A percentile compares a stretch with the other conserved stretches of the same genome.
These are phyloP conservation scores for Neurospora sp. DNA, from an alignment of 495 filamentous ascomycete species.

Conservation along the genomic window DNA sequence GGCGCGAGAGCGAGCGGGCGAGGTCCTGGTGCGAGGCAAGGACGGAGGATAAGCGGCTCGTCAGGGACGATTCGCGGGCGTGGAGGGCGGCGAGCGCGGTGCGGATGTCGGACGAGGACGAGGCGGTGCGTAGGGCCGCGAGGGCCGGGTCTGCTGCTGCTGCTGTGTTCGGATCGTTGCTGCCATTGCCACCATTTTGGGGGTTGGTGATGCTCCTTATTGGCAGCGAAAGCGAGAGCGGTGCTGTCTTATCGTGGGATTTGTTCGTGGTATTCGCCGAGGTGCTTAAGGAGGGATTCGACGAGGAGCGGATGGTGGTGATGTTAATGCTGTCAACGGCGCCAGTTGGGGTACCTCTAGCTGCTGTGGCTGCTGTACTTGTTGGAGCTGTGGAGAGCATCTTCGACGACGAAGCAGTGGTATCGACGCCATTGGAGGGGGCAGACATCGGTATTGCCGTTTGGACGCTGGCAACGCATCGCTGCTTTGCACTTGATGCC, in stretches of 20 bases:
- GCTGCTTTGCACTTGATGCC: slow-evolving; percentile 8
- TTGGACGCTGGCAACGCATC: slow-evolving; percentile 24
- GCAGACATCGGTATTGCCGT: slow-evolving; percentile 27
- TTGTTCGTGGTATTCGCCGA: background rate
- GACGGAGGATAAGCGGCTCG: slow-evolving; percentile 61
- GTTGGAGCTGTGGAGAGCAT: slow-evolving; percentile 9
- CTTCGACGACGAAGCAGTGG: slow-evolving; percentile 10
- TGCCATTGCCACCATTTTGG: background rate
- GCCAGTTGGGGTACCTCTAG: background rate
- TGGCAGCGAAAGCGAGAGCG: background rate
- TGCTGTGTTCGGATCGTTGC: slow-evolving; percentile 1
- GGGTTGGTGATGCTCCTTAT: background rate
- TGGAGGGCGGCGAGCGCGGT: slow-evolving; percentile 63
- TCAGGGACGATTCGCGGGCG: slow-evolving; percentile 64
- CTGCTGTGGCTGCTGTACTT: slow-evolving; percentile 3
- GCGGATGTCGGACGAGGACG: slow-evolving; percentile 67
- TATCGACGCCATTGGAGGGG: slow-evolving; percentile 29
- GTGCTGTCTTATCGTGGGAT: background rate
- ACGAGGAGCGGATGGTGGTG: background rate
- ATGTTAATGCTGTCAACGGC: slow-evolving; percentile 3
- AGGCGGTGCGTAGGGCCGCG: slow-evolving; percentile 53
- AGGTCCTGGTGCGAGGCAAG: slow-evolving; percentile 75
- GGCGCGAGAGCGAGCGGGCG: slow-evolving; percentile 69
- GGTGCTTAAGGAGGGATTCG: slow-evolving; percentile 3
- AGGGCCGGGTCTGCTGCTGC: slow-evolving; percentile 7